These are phyloP conservation scores for Neofusicoccum sp. DNA, from an alignment of 2,329 filamentous ascomycete genomes.

Conservation along the genomic window DNA sequence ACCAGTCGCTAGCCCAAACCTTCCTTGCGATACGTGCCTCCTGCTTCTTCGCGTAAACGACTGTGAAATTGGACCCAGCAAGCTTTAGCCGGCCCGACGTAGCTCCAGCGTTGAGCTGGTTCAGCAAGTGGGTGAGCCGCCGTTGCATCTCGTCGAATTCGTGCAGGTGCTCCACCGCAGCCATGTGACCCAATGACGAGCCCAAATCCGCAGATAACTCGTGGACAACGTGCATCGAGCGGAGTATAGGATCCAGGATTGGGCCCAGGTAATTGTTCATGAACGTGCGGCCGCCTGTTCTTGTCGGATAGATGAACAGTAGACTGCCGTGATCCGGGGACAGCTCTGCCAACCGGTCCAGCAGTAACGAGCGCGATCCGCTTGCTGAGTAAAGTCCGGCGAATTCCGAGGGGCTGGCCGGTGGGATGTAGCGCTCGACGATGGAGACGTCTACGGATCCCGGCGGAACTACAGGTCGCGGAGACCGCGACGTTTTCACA, in stretches of 20 bases:
- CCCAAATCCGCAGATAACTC: constrained; percentile 58
- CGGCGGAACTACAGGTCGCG: constrained; percentile 59
- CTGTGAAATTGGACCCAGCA: constrained; percentile 37
- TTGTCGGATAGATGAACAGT: constrained; percentile 63
- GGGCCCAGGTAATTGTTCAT: constrained; percentile 59
- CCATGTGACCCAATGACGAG: constrained; percentile 53
- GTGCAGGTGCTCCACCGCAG: constrained; percentile 53
- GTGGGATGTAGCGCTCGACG: constrained; percentile 65
- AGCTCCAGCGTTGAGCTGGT: constrained; percentile 27
- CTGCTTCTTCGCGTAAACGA: constrained; percentile 53
- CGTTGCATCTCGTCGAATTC: constrained; percentile 52
- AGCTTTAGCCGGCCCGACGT: constrained; percentile 28
- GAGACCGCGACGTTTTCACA: constrained; percentile 49
- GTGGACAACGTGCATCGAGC: constrained; percentile 58
- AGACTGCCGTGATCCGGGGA: constrained; percentile 57
- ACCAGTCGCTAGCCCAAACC: constrained; percentile 61
- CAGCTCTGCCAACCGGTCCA: constrained; percentile 61
- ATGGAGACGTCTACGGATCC: constrained; percentile 60
- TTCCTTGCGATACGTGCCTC: constrained; percentile 51
- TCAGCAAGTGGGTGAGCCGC: constrained; percentile 31
- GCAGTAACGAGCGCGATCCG: constrained; percentile 55
- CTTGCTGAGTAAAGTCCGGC: constrained; percentile 55
- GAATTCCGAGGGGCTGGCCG: constrained; percentile 58
- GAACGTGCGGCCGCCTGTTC: constrained; percentile 57
- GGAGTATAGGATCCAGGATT: constrained; percentile 60